Evolutionary conservation across 1,284 basidiomycete genomes (phyloP).

Genomic region (Ustilago bromivora): DNA sequence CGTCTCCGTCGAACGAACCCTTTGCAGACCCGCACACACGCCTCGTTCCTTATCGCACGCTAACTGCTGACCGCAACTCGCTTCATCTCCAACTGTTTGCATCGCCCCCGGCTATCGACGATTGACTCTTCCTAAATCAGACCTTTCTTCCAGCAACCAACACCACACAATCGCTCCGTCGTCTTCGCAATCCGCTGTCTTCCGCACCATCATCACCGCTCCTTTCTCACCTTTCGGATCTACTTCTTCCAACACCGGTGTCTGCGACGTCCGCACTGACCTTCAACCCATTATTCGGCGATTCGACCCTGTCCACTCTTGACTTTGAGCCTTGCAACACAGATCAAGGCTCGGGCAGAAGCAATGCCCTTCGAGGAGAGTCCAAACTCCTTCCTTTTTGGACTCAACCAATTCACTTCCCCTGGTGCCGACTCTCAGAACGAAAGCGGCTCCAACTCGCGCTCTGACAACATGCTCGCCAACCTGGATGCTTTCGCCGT

Average conservation of each 20-base stretch:
- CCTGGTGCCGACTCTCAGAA: constrained; percentile 40
- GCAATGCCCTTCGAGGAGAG: constrained; percentile 56
- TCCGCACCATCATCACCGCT: constrained; percentile 9
- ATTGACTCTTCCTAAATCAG: neutral
- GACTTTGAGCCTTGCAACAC: neutral
- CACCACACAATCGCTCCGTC: neutral
- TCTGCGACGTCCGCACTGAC: neutral
- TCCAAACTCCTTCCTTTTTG: constrained; percentile 63
- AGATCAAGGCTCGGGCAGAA: constrained; percentile 19
- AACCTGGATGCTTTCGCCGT: constrained; percentile 51
- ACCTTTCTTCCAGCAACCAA: neutral
- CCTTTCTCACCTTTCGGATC: neutral
- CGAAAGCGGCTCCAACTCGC: constrained; percentile 36
- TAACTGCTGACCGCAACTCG: neutral
- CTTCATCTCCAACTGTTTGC: neutral
- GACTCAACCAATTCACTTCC: constrained; percentile 62
- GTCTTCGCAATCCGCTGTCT: neutral
- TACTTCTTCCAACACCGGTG: neutral
- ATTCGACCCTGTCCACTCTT: neutral
- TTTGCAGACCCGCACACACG: neutral
- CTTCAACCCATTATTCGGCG: neutral
- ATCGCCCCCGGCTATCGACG: constrained; percentile 34
- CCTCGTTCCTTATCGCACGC: constrained; percentile 2
- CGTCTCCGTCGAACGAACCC: constrained; percentile 1
- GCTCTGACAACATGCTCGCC: constrained; percentile 53